Percentiles rank a stretch among this genome's conserved stretches.
phyloP scores from a whole-genome alignment of 2,329 filamentous ascomycete species.

The Zarea fungicola region DNA sequence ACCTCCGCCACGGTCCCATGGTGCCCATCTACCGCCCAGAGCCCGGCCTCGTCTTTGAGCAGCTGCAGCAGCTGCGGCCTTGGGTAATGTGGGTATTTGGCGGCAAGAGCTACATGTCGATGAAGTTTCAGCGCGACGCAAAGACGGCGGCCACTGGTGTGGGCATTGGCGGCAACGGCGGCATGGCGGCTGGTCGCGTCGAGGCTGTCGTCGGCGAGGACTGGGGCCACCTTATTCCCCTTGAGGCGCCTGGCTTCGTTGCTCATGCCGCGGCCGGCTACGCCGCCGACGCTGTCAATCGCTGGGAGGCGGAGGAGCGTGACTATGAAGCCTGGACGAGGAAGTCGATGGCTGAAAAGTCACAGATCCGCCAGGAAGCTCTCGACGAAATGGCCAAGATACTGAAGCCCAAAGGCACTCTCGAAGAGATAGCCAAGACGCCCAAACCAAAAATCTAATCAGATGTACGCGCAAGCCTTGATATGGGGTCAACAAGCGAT shows the following conservation, averaged over 20 bases:
- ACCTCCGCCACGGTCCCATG: slow-evolving; percentile 31
- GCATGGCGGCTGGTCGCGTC: slow-evolving; percentile 60
- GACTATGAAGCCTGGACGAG: slow-evolving; percentile 52
- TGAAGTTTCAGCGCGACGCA: slow-evolving; percentile 42
- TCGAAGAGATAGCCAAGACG: too few relatives aligned
- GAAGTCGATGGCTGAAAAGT: slow-evolving; percentile 48
- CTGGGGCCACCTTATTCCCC: slow-evolving; percentile 74
- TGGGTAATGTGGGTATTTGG: slow-evolving; percentile 67
- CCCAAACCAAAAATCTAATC: too few relatives aligned
- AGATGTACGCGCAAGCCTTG: too few relatives aligned
- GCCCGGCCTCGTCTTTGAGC: slow-evolving; percentile 47
- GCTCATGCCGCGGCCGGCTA: slow-evolving; percentile 56
- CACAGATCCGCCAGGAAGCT: slow-evolving; percentile 38
- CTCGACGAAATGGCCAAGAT: slow-evolving; percentile 50
- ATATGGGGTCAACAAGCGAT: too few relatives aligned
- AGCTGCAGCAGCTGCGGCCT: slow-evolving; percentile 58
- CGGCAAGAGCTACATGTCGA: slow-evolving; percentile 50
- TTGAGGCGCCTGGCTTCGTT: slow-evolving; percentile 67
- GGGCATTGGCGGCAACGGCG: slow-evolving; percentile 63
- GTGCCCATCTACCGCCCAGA: slow-evolving; percentile 65
- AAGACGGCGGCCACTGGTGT: slow-evolving; percentile 61
- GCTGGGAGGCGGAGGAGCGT: slow-evolving; percentile 53
- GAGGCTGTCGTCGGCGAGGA: slow-evolving; percentile 57
- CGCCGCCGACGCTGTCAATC: slow-evolving; percentile 49
- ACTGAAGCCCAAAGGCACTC: slow-evolving; percentile 24